Base-by-base conservation (phyloP, 306 rosid genomes). In the Boehmeria nivea region DNA sequence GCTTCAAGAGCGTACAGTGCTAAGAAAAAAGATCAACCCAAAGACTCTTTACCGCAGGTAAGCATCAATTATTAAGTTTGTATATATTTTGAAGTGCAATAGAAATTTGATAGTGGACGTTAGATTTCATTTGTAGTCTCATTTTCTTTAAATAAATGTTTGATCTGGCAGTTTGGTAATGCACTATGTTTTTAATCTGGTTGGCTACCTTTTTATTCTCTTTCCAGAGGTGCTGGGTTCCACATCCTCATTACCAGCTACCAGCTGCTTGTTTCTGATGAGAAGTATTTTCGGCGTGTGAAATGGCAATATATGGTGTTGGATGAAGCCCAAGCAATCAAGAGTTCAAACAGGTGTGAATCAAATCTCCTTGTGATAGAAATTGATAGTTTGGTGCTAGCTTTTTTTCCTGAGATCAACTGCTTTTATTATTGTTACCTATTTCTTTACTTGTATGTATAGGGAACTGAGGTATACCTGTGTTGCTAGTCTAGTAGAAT, bases 251-350 rank as follows among this genome's bases (percentile, higher is more conserved):
- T 93, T 72, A 93, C 99, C 74, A 91, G 89, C 84, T 91, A 91
- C 67, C 95, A 93, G 81, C 79, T 93, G 54, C 86, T 93, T 42
- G 99, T 93, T 56, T 21, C 82, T 25, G 99, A 93, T 73, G 94
- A 75, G 70, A 87, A 87, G 86, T 73, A 39, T 66, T 87, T 93
- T 61, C 95, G 86, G 36, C 95, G 96, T 18, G 96, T 93, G 68
- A 93, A 87, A 77, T 93, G 99, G 99, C 99, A 93, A 61, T 93
- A 93, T 72, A 93, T 93, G 99, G 96, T 93, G 61, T 79, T 93
- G 72, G 99, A 93, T 77, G 99, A 93, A 78, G 99, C 99, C 45
- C 96, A 93, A 71, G 99, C 99, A 60, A 93, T 93, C 55, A 93
- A 93, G 76, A 87, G 96, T 78, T 44, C 99, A 7, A 75, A 61